Evolutionary conservation across 108 stramenopile genomes (phyloP).

Genomic region (Stephanodiscus minutulus): DNA sequence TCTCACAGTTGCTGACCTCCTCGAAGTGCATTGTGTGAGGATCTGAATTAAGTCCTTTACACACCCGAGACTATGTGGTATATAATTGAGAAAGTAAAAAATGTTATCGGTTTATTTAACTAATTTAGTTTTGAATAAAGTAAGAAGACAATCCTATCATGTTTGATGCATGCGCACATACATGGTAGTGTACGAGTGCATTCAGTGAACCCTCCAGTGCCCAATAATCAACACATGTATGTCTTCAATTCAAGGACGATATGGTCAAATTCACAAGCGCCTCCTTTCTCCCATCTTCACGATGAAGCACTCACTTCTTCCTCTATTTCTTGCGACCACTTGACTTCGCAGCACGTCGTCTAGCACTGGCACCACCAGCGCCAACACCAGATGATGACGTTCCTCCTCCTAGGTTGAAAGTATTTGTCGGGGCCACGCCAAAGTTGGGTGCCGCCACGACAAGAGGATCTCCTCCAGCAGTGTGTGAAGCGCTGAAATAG

Average conservation of each 20-base stretch:
- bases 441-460: not conserved
- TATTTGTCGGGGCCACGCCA: not conserved
- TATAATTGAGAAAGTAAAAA: no score
- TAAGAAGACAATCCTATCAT: no score
- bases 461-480: not conserved
- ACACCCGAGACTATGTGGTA: no score
- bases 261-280: not conserved
- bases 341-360: slow-evolving; percentile 7
- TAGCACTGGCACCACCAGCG: not conserved
- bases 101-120: no score
- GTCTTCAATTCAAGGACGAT: not conserved
- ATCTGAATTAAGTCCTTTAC: no score
- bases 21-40: no score
- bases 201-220: not conserved
- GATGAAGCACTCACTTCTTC: not conserved
- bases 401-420: not conserved
- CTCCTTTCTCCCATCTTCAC: not conserved
- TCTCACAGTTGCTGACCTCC: no score
- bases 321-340: not conserved
- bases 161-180: no score
- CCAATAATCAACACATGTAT: no score
- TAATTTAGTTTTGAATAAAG: no score
- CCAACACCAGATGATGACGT: not conserved
- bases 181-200: not conserved
- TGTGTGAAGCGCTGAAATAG: not conserved